Conservation (phyloP, 1,284 basidiomycete species). For the Gomphus bonarii region DNA sequence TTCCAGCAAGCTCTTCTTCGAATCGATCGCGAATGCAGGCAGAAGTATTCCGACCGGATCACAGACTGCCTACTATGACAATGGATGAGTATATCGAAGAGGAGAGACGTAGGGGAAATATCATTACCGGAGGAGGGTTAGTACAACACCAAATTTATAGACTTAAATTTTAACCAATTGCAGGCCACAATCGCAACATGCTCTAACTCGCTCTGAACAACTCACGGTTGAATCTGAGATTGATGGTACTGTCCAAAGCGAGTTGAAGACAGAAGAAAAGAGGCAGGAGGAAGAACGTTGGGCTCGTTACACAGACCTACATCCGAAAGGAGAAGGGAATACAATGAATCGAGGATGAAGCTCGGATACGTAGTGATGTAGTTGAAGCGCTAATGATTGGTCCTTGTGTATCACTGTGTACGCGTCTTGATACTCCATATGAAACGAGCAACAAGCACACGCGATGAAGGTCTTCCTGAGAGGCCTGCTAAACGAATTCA, state of each 20-base stretch:
- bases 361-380: neutral
- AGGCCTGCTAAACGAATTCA: neutral
- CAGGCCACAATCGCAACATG: slow-evolving; percentile 59
- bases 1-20: slow-evolving; percentile 53
- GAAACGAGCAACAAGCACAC: slow-evolving; percentile 1
- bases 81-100: slow-evolving; percentile 93
- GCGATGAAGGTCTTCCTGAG: neutral
- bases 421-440: neutral
- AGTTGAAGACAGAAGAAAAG: slow-evolving; percentile 68
- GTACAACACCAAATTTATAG: slow-evolving; percentile 19
- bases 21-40: slow-evolving; percentile 63
- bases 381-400: too few species aligned
- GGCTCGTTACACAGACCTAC: slow-evolving; percentile 74
- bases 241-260: slow-evolving; percentile 68
- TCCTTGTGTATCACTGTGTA: neutral
- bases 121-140: slow-evolving; percentile 82
- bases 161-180: slow-evolving; percentile 9
- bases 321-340: slow-evolving; percentile 82
- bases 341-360: slow-evolving; percentile 85
- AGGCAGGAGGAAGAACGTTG: slow-evolving; percentile 79
- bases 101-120: slow-evolving; percentile 76
- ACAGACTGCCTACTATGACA: slow-evolving; percentile 90
- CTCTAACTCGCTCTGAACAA: slow-evolving; percentile 68
- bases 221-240: slow-evolving; percentile 70
- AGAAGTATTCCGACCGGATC: slow-evolving; percentile 81